phyloP scores from a whole-genome alignment of 225 moss, liverwort and hornwort genomes.

The Asterella californica region DNA sequence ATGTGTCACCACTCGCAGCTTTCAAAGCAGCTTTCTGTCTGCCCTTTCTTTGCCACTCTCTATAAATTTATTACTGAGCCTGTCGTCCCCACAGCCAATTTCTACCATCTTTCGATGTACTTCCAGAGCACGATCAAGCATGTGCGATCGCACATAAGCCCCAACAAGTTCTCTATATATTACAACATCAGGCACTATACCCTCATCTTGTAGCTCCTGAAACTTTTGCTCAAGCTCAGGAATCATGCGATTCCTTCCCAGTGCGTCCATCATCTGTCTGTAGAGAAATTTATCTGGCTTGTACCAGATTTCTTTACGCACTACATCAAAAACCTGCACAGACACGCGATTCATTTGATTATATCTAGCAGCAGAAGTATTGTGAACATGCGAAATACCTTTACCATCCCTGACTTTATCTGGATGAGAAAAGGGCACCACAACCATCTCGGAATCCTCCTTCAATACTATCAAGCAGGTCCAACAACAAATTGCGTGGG shows the following conservation, averaged over 20 bases:
- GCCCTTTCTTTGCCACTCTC: conserved; percentile 24
- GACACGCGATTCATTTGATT: too few relatives aligned
- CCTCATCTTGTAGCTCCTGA: conserved; percentile 47
- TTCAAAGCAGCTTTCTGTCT: conserved; percentile 33
- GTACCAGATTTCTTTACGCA: conserved; percentile 49
- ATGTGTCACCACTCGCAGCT: conserved; percentile 12
- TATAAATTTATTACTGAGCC: conserved; percentile 29
- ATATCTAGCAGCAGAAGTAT: too few relatives aligned
- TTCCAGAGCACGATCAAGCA: conserved; percentile 33
- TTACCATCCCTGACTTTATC: too few relatives aligned
- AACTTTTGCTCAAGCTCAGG: conserved; percentile 43
- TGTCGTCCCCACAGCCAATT: conserved; percentile 39
- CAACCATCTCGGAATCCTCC: too few relatives aligned
- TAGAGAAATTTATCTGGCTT: conserved; percentile 45
- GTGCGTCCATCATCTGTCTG: conserved; percentile 40
- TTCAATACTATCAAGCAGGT: too few relatives aligned
- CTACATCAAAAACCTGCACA: conserved; percentile 37
- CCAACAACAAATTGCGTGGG: background rate
- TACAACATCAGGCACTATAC: conserved; percentile 37
- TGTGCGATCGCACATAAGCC: conserved; percentile 39
- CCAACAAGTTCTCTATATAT: conserved; percentile 46
- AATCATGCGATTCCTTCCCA: conserved; percentile 46
- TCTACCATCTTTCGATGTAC: conserved; percentile 39
- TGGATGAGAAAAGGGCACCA: too few relatives aligned
- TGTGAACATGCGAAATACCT: too few relatives aligned